These are phyloP conservation scores for Teunomyces aglyptinius DNA, from an alignment of 805 yeast genomes.

Conservation along the genomic window DNA sequence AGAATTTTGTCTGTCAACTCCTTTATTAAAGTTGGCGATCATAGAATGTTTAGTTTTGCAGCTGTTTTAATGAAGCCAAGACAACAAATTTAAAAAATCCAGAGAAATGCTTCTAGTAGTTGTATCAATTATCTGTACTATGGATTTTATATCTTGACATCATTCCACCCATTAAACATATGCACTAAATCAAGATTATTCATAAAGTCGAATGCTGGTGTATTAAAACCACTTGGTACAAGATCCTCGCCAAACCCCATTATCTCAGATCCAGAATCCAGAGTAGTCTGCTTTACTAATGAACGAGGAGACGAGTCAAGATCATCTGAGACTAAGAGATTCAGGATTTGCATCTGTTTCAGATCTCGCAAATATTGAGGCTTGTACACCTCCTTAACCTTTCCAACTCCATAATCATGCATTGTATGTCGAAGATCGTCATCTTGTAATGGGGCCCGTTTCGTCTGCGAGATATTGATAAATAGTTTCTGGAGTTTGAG, in stretches of 20 bases:
- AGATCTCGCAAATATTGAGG: constrained; percentile 9
- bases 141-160: constrained; percentile 8
- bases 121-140: too few relatives aligned
- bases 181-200: constrained; percentile 16
- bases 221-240: constrained; percentile 3
- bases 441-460: constrained; percentile 15
- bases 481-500: constrained; percentile 22
- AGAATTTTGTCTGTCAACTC: too few relatives aligned
- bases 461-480: constrained; percentile 11
- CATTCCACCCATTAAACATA: constrained; percentile 19
- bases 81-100: background rate
- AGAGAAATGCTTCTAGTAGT: background rate
- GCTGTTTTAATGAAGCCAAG: background rate
- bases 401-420: constrained; percentile 32
- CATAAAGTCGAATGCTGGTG: constrained; percentile 18
- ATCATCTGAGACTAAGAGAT: constrained; percentile 9
- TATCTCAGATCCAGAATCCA: background rate
- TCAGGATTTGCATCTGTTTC: constrained; percentile 15
- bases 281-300: background rate
- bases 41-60: background rate
- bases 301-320: background rate
- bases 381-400: constrained; percentile 20
- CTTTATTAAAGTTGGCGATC: too few relatives aligned
- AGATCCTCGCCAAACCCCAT: background rate
- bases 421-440: constrained; percentile 22